These are phyloP conservation scores for Candida anglica DNA, from an alignment of 805 yeast genomes.

Conservation along the genomic window DNA sequence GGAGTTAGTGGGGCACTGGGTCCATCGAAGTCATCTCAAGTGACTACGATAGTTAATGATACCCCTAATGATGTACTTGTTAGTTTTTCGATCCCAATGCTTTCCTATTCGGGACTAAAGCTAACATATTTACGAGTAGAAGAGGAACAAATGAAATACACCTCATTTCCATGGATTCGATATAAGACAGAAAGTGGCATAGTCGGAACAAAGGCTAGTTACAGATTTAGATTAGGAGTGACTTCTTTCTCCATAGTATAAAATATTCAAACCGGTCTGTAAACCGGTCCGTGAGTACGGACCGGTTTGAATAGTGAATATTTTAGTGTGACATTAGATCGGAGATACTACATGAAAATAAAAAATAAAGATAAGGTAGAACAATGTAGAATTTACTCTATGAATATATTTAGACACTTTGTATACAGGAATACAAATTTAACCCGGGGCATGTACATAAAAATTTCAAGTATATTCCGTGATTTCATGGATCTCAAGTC, in stretches of 20 bases:
- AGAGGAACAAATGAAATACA: constrained; percentile 57
- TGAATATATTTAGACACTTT: too few relatives aligned
- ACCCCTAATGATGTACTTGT: constrained; percentile 20
- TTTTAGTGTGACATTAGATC: too few relatives aligned
- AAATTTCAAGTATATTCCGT: neutral
- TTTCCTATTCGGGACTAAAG: constrained; percentile 62
- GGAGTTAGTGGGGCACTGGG: constrained; percentile 31
- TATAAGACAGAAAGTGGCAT: constrained; percentile 35
- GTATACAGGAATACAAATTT: too few relatives aligned
- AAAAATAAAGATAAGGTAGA: too few relatives aligned
- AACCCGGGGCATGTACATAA: neutral
- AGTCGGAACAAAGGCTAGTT: constrained; percentile 7
- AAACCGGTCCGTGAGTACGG: too few relatives aligned
- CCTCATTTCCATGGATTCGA: constrained; percentile 78
- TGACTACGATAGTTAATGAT: neutral
- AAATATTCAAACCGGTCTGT: too few relatives aligned
- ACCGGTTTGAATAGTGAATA: too few relatives aligned
- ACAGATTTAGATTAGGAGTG: constrained; percentile 20
- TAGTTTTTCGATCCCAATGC: constrained; percentile 38
- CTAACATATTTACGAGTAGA: constrained; percentile 63
- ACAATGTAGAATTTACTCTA: too few relatives aligned
- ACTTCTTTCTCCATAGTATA: constrained; percentile 14
- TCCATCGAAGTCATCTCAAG: neutral
- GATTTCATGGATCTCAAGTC: constrained; percentile 1
- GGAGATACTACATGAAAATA: too few relatives aligned